These are phyloP conservation scores for Biscogniauxia marginata DNA, from an alignment of 2,329 filamentous ascomycete species.

Conservation along the genomic window DNA sequence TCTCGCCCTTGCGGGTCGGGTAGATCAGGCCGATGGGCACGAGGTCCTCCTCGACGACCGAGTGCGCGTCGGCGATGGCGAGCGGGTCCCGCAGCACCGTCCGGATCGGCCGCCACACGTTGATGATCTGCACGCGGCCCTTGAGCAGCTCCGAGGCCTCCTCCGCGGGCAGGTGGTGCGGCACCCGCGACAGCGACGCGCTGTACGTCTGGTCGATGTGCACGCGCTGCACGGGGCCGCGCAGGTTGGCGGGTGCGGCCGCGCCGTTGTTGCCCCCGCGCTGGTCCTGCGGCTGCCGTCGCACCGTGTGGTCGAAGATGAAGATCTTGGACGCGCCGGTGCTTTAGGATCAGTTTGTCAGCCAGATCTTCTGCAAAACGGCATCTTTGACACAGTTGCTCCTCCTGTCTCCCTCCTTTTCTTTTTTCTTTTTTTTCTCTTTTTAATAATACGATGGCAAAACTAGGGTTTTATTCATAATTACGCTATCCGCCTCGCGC, in stretches of 20 bases:
- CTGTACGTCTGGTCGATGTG: slow-evolving; percentile 59
- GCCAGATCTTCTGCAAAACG: too few relatives aligned
- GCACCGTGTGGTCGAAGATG: slow-evolving; percentile 64
- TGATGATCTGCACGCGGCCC: slow-evolving; percentile 54
- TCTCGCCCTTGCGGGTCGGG: slow-evolving; percentile 50
- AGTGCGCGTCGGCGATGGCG: slow-evolving; percentile 49
- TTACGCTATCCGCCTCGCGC: too few relatives aligned
- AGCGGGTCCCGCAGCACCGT: slow-evolving; percentile 54
- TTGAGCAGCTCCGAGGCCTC: slow-evolving; percentile 43
- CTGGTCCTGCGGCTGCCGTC: slow-evolving; percentile 41
- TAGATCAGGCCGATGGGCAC: slow-evolving; percentile 50
- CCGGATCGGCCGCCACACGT: slow-evolving; percentile 52
- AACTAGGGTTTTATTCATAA: too few relatives aligned
- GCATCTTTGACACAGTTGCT: too few relatives aligned
- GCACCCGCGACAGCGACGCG: slow-evolving; percentile 40
- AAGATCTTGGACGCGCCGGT: slow-evolving; percentile 55
- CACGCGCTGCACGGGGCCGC: slow-evolving; percentile 49
- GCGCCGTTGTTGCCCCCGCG: slow-evolving; percentile 49
- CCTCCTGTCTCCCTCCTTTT: too few relatives aligned
- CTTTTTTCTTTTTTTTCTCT: too few relatives aligned
- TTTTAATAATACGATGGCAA: too few relatives aligned
- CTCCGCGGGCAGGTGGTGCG: slow-evolving; percentile 44
- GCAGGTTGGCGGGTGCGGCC: slow-evolving; percentile 27
- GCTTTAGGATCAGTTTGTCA: too few relatives aligned
- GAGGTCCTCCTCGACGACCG: slow-evolving; percentile 50